phyloP scores from a whole-genome alignment of 208 protist species.

The Trypanosoma platydactyli region DNA sequence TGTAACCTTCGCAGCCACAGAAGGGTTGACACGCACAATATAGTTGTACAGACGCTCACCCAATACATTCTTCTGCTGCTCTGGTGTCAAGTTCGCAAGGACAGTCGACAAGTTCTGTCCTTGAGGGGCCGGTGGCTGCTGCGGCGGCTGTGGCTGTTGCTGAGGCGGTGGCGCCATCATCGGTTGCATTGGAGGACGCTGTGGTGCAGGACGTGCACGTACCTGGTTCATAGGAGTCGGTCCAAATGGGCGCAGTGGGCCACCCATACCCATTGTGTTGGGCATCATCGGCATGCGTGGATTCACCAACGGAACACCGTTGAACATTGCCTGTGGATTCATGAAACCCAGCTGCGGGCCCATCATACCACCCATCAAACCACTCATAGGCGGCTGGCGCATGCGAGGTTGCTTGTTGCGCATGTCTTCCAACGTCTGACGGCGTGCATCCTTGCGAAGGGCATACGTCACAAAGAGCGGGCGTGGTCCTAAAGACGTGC shows the following conservation, averaged over 20 bases:
- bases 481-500: conserved; percentile 93
- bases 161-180: conserved; percentile 57
- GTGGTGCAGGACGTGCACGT: conserved; percentile 30
- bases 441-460: conserved; percentile 96
- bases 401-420: conserved; percentile 79
- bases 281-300: conserved; percentile 79
- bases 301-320: conserved; percentile 76
- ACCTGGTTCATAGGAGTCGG: conserved; percentile 43
- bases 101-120: conserved; percentile 68
- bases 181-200: conserved; percentile 67
- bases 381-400: conserved; percentile 55
- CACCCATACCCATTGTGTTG: conserved; percentile 37
- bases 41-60: conserved; percentile 97
- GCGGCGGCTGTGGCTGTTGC: conserved; percentile 21
- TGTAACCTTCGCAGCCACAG: conserved; percentile 97
- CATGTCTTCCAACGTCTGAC: conserved; percentile 93
- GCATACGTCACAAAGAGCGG: conserved; percentile 98
- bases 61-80: conserved; percentile 95
- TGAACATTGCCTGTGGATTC: conserved; percentile 55
- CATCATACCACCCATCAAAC: conserved; percentile 57
- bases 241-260: conserved; percentile 80
- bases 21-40: conserved; percentile 87
- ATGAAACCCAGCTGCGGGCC: conserved; percentile 53
- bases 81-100: conserved; percentile 64
- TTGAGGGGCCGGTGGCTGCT: conserved; percentile 26